Evolutionary conservation across 2,329 filamentous ascomycete genomes (phyloP), one percentile per base, ranked within the genome.

Genomic region (Neofusicoccum laricinum): DNA sequence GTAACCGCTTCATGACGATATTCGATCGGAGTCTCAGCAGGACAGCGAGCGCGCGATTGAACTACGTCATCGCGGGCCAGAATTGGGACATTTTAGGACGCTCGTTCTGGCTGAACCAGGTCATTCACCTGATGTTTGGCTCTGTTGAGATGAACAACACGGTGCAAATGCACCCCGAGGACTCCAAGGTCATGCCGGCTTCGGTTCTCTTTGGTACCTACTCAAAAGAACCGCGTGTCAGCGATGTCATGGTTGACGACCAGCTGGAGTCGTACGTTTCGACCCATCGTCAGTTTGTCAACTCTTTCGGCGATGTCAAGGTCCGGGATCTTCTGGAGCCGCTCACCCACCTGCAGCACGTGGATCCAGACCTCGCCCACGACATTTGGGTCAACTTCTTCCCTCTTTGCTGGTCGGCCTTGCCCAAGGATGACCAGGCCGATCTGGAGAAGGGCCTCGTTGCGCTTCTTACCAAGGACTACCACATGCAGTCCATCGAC

Each of bases 61-160:
- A 90, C 66, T 98, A 97, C 78, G 90, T 98, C 3, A 85, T 99
- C 63, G 89, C 88, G 0, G 90, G 91, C 25, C 96, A 99, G 75
- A 98, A 98, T 71, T 99, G 95, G 95, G 94, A 98, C 74, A 96
- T 92, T 0, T 83, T 99, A 53, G 88, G 88, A 1, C 95, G 99
- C 70, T 96, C 92, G 1, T 99, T 96, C 80, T 99, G 96, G 96
- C 82, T 99, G 57, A 90, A 93, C 45, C 95, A 99, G 77, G 94
- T 96, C 38, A 93, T 93, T 17, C 95, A 99, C 72, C 83, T 99
- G 45, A 86, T 99, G 64, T 87, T 99, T 68, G 93, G 95, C 15
- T 93, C 92, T 6, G 86, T 98, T 46, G 95, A 99, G 74, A 89
- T 92, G 83, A 92, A 90, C 69, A 85, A 85, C n/a, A 83, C 86